Evolutionary conservation across 78 protist genomes (phyloP).

Genomic region (Acrasis kona): DNA sequence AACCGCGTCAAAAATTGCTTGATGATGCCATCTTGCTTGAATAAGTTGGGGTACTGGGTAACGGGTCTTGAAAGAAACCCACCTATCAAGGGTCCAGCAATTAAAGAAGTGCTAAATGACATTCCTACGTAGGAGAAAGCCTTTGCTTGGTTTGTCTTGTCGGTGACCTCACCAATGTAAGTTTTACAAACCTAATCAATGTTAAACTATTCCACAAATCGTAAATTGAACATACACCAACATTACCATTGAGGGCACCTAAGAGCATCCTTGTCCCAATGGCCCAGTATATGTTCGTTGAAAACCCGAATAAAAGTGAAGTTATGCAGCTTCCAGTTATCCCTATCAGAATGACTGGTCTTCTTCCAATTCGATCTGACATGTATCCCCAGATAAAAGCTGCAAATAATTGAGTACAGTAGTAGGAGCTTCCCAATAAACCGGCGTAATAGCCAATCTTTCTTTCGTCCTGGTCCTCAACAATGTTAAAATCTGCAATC

Average conservation of each 20-base stretch:
- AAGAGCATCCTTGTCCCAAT: not conserved
- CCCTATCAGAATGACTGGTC: not conserved
- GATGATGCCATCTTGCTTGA: not conserved
- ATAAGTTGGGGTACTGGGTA: not conserved
- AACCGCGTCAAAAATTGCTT: not conserved
- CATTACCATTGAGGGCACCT: constrained; percentile 1
- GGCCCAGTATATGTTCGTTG: not conserved
- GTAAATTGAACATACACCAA: not conserved
- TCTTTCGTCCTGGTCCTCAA: not conserved
- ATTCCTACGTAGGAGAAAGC: not conserved
- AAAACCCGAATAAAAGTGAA: not conserved
- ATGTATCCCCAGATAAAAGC: not conserved
- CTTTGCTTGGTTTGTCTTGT: not conserved
- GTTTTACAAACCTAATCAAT: too few species aligned
- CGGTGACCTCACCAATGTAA: not conserved
- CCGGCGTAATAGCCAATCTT: not conserved
- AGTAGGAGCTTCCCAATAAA: not conserved
- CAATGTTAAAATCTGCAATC: not conserved
- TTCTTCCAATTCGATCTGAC: not conserved
- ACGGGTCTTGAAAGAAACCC: not conserved
- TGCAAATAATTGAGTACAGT: not conserved
- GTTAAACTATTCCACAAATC: too few species aligned
- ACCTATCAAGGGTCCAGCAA: not conserved
- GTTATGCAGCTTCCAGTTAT: not conserved
- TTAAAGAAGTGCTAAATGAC: not conserved